These are phyloP conservation scores for Roridomyces roridus DNA, from an alignment of 768 basidiomycete genomes.

Conservation along the genomic window DNA sequence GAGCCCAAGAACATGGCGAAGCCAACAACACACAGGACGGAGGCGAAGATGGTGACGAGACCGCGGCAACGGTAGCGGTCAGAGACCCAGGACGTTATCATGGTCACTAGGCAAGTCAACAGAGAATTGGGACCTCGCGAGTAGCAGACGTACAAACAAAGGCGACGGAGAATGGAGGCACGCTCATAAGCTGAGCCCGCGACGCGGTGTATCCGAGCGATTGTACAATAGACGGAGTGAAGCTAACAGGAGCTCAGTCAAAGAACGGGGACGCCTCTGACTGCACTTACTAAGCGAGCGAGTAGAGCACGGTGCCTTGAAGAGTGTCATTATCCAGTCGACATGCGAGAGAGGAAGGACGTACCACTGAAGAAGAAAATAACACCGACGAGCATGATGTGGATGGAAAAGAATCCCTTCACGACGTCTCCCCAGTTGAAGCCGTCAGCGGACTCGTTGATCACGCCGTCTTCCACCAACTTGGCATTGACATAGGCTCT, in stretches of 20 bases:
- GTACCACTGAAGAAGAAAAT: conserved; percentile 60
- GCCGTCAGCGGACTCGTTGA: conserved; percentile 42
- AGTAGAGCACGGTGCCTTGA: conserved; percentile 53
- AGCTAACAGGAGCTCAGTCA: conserved; percentile 38
- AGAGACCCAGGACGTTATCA: conserved; percentile 29
- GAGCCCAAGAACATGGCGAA: conserved; percentile 48
- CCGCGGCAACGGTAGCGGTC: conserved; percentile 35
- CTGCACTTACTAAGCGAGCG: conserved; percentile 52
- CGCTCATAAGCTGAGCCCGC: conserved; percentile 57
- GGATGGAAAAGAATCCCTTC: conserved; percentile 54
- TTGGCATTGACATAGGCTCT: conserved; percentile 50
- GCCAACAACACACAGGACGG: conserved; percentile 41
- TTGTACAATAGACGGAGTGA: conserved; percentile 64
- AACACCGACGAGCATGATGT: conserved; percentile 58
- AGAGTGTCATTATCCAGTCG: not conserved
- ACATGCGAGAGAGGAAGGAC: conserved; percentile 1
- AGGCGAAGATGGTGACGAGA: conserved; percentile 35
- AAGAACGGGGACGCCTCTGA: conserved; percentile 36
- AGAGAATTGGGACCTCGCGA: not conserved
- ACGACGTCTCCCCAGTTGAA: conserved; percentile 68
- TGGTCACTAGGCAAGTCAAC: conserved; percentile 28
- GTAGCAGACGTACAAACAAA: conserved; percentile 29
- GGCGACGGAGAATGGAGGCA: conserved; percentile 46
- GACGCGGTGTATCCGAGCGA: conserved; percentile 52
- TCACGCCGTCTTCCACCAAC: conserved; percentile 49